Evolutionary conservation across 169 alveolate genomes (phyloP).

Genomic region (Fabrea salina): DNA sequence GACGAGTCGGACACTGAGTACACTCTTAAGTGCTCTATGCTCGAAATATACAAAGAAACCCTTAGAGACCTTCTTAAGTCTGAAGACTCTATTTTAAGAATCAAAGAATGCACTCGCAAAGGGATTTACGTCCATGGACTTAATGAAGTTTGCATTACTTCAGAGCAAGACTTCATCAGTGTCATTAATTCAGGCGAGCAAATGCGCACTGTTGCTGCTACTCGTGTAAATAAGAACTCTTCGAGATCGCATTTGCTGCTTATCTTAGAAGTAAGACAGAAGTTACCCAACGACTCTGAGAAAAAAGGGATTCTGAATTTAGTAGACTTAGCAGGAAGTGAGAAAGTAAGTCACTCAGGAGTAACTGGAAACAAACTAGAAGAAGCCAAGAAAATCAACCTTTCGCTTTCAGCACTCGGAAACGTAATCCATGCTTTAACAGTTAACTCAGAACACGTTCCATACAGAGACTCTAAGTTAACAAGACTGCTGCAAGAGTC

Average conservation of each 20-base stretch:
- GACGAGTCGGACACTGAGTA: conserved; percentile 71
- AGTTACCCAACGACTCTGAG: conserved; percentile 66
- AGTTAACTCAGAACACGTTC: conserved; percentile 57
- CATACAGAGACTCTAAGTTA: conserved; percentile 73
- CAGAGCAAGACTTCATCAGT: not conserved
- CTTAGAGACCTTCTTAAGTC: conserved; percentile 71
- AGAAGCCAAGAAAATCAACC: conserved; percentile 76
- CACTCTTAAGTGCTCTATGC: conserved; percentile 74
- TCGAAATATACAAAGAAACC: conserved; percentile 82
- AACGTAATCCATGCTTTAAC: conserved; percentile 57
- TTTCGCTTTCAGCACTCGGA: conserved; percentile 64
- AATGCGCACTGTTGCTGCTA: conserved; percentile 59
- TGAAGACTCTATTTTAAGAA: conserved; percentile 62
- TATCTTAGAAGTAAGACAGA: conserved; percentile 72
- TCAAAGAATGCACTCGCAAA: conserved; percentile 71
- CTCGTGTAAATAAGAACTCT: conserved; percentile 75
- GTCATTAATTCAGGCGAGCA: not conserved
- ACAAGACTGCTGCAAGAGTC: conserved; percentile 75
- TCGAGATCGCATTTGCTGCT: conserved; percentile 83
- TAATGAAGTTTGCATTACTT: conserved; percentile 49
- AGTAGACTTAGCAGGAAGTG: conserved; percentile 83
- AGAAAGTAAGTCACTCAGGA: conserved; percentile 54
- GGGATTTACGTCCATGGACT: conserved; percentile 82
- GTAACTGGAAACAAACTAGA: conserved; percentile 46
- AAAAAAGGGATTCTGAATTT: conserved; percentile 77